A percentile compares a stretch with the other conserved stretches of the same genome.
Evolutionary conservation across 441 rosid genomes (phyloP).

Genomic region (Pelargonium myrrhifolium): DNA sequence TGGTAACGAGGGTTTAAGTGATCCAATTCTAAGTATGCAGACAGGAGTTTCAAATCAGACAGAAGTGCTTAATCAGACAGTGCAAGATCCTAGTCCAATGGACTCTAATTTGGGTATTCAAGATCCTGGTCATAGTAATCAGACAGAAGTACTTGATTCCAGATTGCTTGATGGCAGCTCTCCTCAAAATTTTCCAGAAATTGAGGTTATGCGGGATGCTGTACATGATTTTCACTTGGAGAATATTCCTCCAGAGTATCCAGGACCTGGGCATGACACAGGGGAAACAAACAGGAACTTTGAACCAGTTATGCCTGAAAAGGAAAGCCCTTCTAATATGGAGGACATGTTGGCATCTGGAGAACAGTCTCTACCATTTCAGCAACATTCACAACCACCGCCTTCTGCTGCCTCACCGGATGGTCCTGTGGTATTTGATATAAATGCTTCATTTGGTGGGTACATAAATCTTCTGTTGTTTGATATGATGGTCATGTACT

Average conservation of each 20-base stretch:
- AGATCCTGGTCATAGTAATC: conserved; percentile 19
- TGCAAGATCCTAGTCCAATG: conserved; percentile 18
- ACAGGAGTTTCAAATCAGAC: conserved; percentile 1
- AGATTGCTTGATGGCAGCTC: conserved; percentile 20
- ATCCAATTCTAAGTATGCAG: not conserved
- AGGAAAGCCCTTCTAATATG: conserved; percentile 34
- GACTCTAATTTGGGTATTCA: conserved; percentile 4
- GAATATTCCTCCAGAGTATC: conserved; percentile 22
- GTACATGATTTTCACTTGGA: conserved; percentile 23
- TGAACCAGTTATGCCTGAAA: conserved; percentile 30
- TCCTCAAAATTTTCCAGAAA: conserved; percentile 36
- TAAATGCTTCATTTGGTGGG: conserved; percentile 38
- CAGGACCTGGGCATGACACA: conserved; percentile 21
- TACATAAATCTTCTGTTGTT: conserved; percentile 9
- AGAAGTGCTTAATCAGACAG: conserved; percentile 18
- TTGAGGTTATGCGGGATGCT: conserved; percentile 50
- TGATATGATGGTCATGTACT: not conserved
- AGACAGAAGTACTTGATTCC: conserved; percentile 17
- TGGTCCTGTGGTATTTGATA: conserved; percentile 23
- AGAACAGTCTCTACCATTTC: conserved; percentile 28
- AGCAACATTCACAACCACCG: conserved; percentile 38
- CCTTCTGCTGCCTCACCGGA: conserved; percentile 31
- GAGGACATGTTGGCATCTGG: conserved; percentile 37
- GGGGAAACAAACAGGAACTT: conserved; percentile 19
- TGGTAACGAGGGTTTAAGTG: conserved; percentile 12